Conservation (phyloP, 1,284 basidiomycete species). For the Tausonia pullulans region DNA sequence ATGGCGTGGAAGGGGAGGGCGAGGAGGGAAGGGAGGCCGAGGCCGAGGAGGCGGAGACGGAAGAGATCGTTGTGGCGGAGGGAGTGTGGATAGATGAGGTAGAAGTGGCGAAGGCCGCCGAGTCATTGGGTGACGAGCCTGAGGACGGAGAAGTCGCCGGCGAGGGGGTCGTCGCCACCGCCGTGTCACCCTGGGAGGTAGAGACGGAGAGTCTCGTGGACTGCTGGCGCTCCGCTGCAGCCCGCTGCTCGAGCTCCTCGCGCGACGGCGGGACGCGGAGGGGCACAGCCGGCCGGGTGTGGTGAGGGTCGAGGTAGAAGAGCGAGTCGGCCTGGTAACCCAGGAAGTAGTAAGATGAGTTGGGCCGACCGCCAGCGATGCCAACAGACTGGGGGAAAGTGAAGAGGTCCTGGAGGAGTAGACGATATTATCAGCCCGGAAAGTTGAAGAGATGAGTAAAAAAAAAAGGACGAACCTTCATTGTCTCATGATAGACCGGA, state of each 20-base stretch:
- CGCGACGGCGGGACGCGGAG: constrained; percentile 49
- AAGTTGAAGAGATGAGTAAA: background rate
- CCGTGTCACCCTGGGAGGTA: background rate
- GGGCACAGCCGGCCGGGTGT: constrained; percentile 68
- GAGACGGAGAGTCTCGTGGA: background rate
- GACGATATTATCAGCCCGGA: background rate
- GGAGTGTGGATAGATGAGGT: background rate
- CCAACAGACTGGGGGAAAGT: constrained; percentile 91
- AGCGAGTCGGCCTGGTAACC: constrained; percentile 78
- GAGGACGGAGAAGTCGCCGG: background rate
- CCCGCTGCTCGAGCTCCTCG: constrained; percentile 8
- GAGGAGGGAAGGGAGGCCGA: background rate
- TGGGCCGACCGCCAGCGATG: constrained; percentile 88
- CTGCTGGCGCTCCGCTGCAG: no score
- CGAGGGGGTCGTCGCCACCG: background rate
- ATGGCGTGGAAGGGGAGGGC: background rate
- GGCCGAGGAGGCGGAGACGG: background rate
- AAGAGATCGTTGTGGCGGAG: background rate
- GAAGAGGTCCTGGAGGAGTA: constrained; percentile 54
- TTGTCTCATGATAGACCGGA: constrained; percentile 83
- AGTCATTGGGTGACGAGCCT: background rate
- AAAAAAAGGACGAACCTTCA: constrained; percentile 57
- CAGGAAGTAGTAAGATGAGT: constrained; percentile 95
- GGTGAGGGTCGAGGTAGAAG: constrained; percentile 94
- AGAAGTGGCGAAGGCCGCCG: background rate